These are phyloP conservation scores for Kluyveromyces siamensis DNA, from an alignment of 805 yeast genomes.

Conservation along the genomic window DNA sequence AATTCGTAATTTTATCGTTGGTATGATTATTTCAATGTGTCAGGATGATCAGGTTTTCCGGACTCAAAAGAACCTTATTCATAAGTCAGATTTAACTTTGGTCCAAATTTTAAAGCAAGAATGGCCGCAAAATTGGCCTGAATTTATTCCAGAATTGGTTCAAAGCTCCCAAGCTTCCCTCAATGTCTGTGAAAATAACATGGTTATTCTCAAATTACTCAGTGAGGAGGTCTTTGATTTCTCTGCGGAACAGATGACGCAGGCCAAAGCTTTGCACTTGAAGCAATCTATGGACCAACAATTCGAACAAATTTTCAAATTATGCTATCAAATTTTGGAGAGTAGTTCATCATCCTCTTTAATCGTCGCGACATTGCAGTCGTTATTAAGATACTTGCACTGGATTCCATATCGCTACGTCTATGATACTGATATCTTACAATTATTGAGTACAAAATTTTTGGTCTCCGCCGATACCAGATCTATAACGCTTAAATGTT, in stretches of 20 bases:
- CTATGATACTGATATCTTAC: slow-evolving; percentile 77
- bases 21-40: slow-evolving; percentile 87
- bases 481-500: slow-evolving; percentile 78
- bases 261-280: slow-evolving; percentile 79
- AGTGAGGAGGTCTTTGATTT: slow-evolving; percentile 95
- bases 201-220: slow-evolving; percentile 80
- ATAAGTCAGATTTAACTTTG: slow-evolving; percentile 86
- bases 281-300: slow-evolving; percentile 81
- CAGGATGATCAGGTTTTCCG: slow-evolving; percentile 69
- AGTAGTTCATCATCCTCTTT: slow-evolving; percentile 80
- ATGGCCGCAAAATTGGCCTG: slow-evolving; percentile 99
- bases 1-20: slow-evolving; percentile 85
- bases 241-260: slow-evolving; percentile 94
- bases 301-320: slow-evolving; percentile 84
- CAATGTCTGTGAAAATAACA: slow-evolving; percentile 95
- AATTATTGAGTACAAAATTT: slow-evolving; percentile 64
- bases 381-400: slow-evolving; percentile 75
- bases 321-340: slow-evolving; percentile 89
- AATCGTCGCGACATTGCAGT: slow-evolving; percentile 73
- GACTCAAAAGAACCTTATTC: slow-evolving; percentile 71
- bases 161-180: slow-evolving; percentile 73
- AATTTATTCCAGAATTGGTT: slow-evolving; percentile 88
- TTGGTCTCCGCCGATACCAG: slow-evolving; percentile 72
- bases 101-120: slow-evolving; percentile 95
- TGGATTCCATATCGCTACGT: slow-evolving; percentile 92